Base-by-base conservation (phyloP, 148 eudicot species). In the Chenopodium album region DNA sequence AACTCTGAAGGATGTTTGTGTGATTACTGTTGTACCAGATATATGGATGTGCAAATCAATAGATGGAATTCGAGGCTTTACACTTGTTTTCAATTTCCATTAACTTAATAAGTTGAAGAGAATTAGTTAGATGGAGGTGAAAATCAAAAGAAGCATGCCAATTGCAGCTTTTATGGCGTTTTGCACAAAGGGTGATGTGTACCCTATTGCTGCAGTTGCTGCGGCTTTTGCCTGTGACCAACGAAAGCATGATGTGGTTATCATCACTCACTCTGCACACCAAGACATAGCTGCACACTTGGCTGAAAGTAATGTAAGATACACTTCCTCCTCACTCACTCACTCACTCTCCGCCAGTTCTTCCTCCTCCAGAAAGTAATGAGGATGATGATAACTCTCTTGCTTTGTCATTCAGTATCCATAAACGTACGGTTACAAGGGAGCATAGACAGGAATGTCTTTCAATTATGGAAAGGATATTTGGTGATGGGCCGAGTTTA, bases 141-240 rank as follows among this genome's bases (percentile, higher is more conserved):
- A 67, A 54, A 12, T 37, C n/a, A 79, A 84, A 87, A 88, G 92
- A 82, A 87, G 76, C 64, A 83, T 64, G 71, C 95, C 97, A 4
- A 84, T 83, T 31, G 97, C 98, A 69, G 88, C 79, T n/a, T 92
- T 94, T 86, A 94, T 94, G 98, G 97, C 93, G 76, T 96, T 96
- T 76, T 98, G 99, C 81, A 96, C 99, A 75, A 92, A 94, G 80
- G 99, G 98, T 83, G 99, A 94, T 76, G 91, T 92, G 73, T 85
- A 91, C 63, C 99, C 99, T 23, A 86, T 96, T 28, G 93, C 95
- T 71, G 97, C 98, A 73, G 86, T 96, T 73, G 94, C 98, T 83
- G 92, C 89, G 22, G 95, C 95, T 70, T 94, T 94, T 88, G 98
- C 98, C 80, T 82, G 70, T 81, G 91, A 94, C 84, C 88, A 82